Percentiles rank a stretch among this genome's conserved stretches.
These are phyloP conservation scores for Tulasnella sp. DNA, from an alignment of 768 basidiomycete genomes.

Conservation along the genomic window DNA sequence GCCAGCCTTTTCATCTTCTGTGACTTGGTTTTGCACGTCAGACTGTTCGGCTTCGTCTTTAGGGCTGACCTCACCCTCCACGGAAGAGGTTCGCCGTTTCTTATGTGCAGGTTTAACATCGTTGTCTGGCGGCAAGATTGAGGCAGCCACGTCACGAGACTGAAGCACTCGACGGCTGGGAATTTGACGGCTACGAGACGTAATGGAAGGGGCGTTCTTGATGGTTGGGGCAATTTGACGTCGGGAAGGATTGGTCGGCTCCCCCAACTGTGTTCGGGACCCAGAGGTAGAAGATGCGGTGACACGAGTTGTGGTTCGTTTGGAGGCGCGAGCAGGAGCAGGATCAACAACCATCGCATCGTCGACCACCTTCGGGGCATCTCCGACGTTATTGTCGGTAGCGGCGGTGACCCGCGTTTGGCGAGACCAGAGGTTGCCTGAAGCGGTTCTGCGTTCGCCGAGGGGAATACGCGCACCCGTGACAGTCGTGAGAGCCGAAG, in stretches of 20 bases:
- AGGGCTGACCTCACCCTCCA: constrained; percentile 33
- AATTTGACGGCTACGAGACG: not conserved
- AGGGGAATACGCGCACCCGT: constrained; percentile 11
- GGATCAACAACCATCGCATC: constrained; percentile 38
- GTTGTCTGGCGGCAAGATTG: constrained; percentile 30
- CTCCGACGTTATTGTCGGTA: not conserved
- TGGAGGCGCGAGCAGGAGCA: constrained; percentile 9
- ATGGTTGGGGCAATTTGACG: not conserved
- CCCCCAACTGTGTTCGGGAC: not conserved
- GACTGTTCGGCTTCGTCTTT: not conserved
- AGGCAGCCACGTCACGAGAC: not conserved
- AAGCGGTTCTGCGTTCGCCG: constrained; percentile 5
- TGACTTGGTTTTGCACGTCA: constrained; percentile 23
- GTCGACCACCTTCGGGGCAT: constrained; percentile 9
- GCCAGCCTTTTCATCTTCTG: constrained; percentile 21
- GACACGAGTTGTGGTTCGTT: constrained; percentile 1
- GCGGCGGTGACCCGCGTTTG: constrained; percentile 20
- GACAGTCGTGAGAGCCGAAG: not conserved
- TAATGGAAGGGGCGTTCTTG: not conserved
- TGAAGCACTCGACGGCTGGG: not conserved
- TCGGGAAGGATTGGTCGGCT: not conserved
- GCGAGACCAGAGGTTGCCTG: constrained; percentile 5
- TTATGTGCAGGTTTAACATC: constrained; percentile 47
- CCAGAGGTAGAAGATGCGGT: not conserved
- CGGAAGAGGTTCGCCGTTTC: constrained; percentile 64